phyloP scores from a whole-genome alignment of 163 green algal genomes.

The Chlamydomonas reinhardtii region DNA sequence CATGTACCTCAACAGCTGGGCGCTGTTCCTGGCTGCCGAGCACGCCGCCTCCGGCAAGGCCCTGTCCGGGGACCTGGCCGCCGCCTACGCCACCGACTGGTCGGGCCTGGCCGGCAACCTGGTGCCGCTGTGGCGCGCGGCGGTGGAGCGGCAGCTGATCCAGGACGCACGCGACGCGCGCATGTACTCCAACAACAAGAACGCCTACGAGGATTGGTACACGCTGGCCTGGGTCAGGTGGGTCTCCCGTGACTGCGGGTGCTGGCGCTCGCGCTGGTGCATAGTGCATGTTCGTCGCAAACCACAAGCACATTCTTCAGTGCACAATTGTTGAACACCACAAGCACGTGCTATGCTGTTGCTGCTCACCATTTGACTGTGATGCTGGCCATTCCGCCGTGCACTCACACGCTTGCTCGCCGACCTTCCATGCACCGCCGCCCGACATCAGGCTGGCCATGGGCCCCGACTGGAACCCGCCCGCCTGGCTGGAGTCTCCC shows the following conservation, averaged over 20 bases:
- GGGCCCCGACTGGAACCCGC: conserved; percentile 21
- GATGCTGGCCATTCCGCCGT: too few relatives aligned
- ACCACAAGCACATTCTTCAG: too few relatives aligned
- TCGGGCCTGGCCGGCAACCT: background rate
- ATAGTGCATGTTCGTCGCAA: too few relatives aligned
- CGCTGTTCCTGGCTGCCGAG: conserved; percentile 23
- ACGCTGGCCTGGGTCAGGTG: conserved; percentile 57
- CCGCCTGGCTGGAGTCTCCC: too few relatives aligned
- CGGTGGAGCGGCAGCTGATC: conserved; percentile 48
- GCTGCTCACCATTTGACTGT: too few relatives aligned
- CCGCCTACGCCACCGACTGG: background rate
- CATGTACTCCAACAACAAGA: background rate
- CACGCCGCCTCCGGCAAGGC: background rate
- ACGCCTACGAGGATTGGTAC: conserved; percentile 49
- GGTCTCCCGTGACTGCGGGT: background rate
- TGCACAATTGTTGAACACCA: too few relatives aligned
- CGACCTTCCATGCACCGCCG: too few relatives aligned
- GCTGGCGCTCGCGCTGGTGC: too few relatives aligned
- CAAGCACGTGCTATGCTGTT: too few relatives aligned
- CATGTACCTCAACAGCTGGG: conserved; percentile 61
- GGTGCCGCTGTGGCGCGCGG: conserved; percentile 26
- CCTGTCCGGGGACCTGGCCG: background rate
- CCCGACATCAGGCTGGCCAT: conserved; percentile 20
- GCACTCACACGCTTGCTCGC: background rate
- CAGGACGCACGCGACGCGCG: conserved; percentile 47